Percentiles rank a stretch among this genome's conserved stretches.
These are phyloP conservation scores for Tulasnella sp. DNA, from an alignment of 768 basidiomycete genomes.

Conservation along the genomic window DNA sequence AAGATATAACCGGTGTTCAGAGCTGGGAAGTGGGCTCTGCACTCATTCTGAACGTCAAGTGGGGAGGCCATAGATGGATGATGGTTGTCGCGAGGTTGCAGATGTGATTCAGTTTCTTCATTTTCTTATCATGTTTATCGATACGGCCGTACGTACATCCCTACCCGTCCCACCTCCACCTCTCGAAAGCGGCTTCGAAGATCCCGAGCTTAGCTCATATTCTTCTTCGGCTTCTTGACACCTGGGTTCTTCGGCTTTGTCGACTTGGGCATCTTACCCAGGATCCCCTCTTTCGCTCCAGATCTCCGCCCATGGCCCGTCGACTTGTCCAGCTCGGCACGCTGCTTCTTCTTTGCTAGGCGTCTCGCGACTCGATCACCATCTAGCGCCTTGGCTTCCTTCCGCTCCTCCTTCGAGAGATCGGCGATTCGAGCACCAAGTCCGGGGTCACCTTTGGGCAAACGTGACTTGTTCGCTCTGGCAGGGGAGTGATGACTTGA, in stretches of 20 bases:
- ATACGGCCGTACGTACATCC: background rate
- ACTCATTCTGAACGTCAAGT: constrained; percentile 38
- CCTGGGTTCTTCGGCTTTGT: constrained; percentile 1
- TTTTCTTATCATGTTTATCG: background rate
- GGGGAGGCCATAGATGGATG: constrained; percentile 9
- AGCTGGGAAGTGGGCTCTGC: constrained; percentile 50
- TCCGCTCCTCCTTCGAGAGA: constrained; percentile 77
- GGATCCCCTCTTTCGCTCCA: background rate
- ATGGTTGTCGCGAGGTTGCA: background rate
- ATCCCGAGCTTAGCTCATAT: no score
- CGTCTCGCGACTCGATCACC: constrained; percentile 71
- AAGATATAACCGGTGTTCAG: constrained; percentile 45
- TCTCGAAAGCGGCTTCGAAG: no score
- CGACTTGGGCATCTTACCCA: constrained; percentile 7
- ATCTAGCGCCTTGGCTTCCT: constrained; percentile 67
- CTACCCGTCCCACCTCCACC: background rate
- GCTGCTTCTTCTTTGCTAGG: constrained; percentile 78
- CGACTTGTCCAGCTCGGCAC: constrained; percentile 18
- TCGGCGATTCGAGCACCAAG: constrained; percentile 69
- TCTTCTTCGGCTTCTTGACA: constrained; percentile 1
- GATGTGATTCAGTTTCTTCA: background rate
- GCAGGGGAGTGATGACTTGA: background rate
- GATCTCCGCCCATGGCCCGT: background rate
- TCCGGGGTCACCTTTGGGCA: constrained; percentile 70
- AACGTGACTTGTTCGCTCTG: constrained; percentile 15